phyloP scores from a whole-genome alignment of 2,329 filamentous ascomycete species.

The Fusarium sp. region DNA sequence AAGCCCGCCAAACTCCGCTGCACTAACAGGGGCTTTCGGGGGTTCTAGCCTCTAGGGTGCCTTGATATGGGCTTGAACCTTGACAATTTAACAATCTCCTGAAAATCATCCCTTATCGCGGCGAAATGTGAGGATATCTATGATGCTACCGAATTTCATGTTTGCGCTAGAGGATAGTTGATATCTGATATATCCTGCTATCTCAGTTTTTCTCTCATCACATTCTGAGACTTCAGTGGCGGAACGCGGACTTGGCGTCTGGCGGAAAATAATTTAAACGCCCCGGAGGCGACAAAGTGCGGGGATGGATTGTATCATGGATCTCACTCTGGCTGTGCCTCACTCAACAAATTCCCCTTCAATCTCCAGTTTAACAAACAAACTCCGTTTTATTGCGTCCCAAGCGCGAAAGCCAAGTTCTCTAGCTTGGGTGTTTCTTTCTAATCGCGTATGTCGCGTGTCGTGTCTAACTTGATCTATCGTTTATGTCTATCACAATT shows the following conservation, averaged over 20 bases:
- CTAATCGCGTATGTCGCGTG: slow-evolving; percentile 22
- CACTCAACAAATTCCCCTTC: background rate
- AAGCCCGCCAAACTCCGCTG: slow-evolving; percentile 2
- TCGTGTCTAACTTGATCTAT: slow-evolving; percentile 28
- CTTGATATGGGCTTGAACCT: background rate
- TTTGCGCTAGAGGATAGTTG: background rate
- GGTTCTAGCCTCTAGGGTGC: background rate
- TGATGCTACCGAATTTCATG: background rate
- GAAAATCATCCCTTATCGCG: slow-evolving; percentile 13
- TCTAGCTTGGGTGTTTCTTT: slow-evolving; percentile 17
- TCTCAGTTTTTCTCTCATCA: background rate
- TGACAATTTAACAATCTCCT: background rate
- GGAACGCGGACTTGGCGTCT: background rate
- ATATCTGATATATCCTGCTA: background rate
- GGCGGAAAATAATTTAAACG: slow-evolving; percentile 7
- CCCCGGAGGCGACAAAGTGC: background rate
- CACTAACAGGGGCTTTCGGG: background rate
- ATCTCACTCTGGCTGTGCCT: background rate
- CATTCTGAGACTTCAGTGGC: background rate
- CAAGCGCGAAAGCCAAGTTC: slow-evolving; percentile 9
- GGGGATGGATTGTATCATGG: background rate
- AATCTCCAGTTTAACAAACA: slow-evolving; percentile 2
- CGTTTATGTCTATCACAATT: slow-evolving; percentile 26
- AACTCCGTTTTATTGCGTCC: slow-evolving; percentile 25
- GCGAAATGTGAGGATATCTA: background rate